Evolutionary conservation across 805 yeast genomes (phyloP), one percentile per base, ranked within the genome.

Genomic region (Priceomyces carsonii): DNA sequence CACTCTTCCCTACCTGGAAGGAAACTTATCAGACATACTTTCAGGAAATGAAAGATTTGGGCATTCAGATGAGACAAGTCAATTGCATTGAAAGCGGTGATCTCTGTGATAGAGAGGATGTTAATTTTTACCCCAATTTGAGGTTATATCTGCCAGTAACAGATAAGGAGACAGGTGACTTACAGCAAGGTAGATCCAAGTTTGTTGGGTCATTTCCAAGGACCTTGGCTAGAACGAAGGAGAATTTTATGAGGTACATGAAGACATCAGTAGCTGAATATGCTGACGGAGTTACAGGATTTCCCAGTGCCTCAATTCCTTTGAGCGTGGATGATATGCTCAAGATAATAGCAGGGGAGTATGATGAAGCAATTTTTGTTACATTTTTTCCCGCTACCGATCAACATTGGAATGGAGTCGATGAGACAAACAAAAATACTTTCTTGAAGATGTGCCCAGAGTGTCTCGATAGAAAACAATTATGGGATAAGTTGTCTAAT

Each of bases 21-120:
- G 67, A 73, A 37, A 74, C 91, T 0, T 85, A 78, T 62, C 48
- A 65, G 16, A 55, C 59, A 3, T 73, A 77, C 47, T 57, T 69
- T 23, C 55, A 59, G 7, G 80, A 76, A 24, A 71, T 73, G 29
- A 53, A 63, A 12, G 47, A 59, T 6, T 46, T 75, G 33, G 67
- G 69, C 2, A 67, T 82, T 10, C 67, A 68, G 14, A 75, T 89
- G 71, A 71, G 77, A 39, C 91, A 85, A 52, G 95, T 93, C 22
- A 80, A 93, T 59, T 93, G 99, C 63, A 75, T 85, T 6, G 86
- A 77, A 30, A 75, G 82, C 51, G 96, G 95, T 8, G 98, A 91
- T 55, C 66, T 93, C 35, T 93, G 99, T 61, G 67, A 61, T 6
- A 65, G 79, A 16, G 85, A 86, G 58, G 70, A 72, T 3, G 74